Base-by-base conservation (phyloP, 2,329 filamentous ascomycete genomes). In the Rhynchosporium agropyri region DNA sequence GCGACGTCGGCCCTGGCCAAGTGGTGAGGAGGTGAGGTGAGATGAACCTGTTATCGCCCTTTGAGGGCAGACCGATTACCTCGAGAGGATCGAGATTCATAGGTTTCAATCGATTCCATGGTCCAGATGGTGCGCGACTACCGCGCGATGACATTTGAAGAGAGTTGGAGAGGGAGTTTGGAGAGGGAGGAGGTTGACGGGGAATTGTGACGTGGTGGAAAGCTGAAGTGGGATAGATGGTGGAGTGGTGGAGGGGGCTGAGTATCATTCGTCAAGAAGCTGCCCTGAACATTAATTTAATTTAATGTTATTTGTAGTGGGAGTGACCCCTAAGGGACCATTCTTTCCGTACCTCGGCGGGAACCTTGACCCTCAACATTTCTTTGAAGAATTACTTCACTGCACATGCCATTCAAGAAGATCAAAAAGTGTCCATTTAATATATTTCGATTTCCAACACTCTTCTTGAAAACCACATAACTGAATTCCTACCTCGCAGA, bases 51-150 rank as follows among this genome's bases (percentile, higher is more conserved):
- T 83, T 90, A 76, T 98, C 94, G 58, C 94, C 94, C 74, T 97
- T 97, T 2, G 92, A 97, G 4, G 91, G 91, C 68, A 97, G 82
- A 1, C 94, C 93, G 69, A 96, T 89, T 64, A 81, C 84, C 70
- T 96, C 90, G 33, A 98, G 80, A 13, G 90, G 85, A 75, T 97
- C 92, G 62, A 86, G 79, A 50, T 89, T 85, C 64, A 88, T 83
- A 12, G 90, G 89, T 75, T 89, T 92, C 67, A 96, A 79, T 67
- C 90, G 83, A 64, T 84, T 85, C 86, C 89, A 91, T 68, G 84
- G 81, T 57, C 82, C 82, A 54, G 85, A 84, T 46, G 75, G 71
- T 45, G 76, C 72, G 64, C 79, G 76, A 68, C 67, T 68, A 50
- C 71, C 70, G 36, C 71, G 73, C 50, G 68, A 60, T 29, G 70